Evolutionary conservation across 805 yeast genomes (phyloP).

Genomic region (Tetrapisispora pingtungensis): DNA sequence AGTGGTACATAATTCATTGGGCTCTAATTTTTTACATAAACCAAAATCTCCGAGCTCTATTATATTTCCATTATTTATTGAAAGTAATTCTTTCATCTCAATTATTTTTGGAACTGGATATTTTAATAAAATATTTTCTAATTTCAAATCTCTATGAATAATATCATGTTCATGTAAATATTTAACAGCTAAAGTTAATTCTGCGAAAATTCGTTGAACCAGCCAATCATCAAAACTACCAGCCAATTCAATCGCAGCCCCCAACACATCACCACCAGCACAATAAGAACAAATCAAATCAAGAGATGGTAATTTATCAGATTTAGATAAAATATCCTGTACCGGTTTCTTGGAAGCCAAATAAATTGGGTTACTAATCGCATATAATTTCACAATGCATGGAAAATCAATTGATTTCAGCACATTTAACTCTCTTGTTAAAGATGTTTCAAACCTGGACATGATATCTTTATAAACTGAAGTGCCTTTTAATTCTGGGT

Average conservation of each 20-base stretch:
- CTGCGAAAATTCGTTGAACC: slow-evolving; percentile 56
- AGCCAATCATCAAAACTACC: slow-evolving; percentile 38
- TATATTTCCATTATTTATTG: slow-evolving; percentile 19
- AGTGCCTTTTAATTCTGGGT: slow-evolving; percentile 20
- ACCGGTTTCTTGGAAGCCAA: slow-evolving; percentile 22
- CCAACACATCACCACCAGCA: slow-evolving; percentile 77
- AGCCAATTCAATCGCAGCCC: slow-evolving; percentile 39
- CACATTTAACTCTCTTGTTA: slow-evolving; percentile 66
- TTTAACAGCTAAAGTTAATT: slow-evolving; percentile 55
- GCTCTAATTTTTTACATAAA: slow-evolving; percentile 58
- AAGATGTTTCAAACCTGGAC: slow-evolving; percentile 48
- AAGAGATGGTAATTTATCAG: slow-evolving; percentile 24
- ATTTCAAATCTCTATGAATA: slow-evolving; percentile 85
- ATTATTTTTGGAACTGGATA: slow-evolving; percentile 28
- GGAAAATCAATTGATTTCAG: slow-evolving; percentile 54
- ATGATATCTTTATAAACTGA: slow-evolving; percentile 34
- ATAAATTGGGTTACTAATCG: slow-evolving; percentile 28
- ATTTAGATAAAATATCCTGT: slow-evolving; percentile 25
- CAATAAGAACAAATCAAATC: slow-evolving; percentile 65
- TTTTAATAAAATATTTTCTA: slow-evolving; percentile 67
- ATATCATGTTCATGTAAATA: slow-evolving; percentile 60
- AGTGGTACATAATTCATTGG: slow-evolving; percentile 59
- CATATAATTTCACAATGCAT: slow-evolving; percentile 53
- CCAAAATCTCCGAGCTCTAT: slow-evolving; percentile 83
- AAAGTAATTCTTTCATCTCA: slow-evolving; percentile 12